phyloP scores from a whole-genome alignment of 2,329 filamentous ascomycete species.

The Venturia aucupariae region DNA sequence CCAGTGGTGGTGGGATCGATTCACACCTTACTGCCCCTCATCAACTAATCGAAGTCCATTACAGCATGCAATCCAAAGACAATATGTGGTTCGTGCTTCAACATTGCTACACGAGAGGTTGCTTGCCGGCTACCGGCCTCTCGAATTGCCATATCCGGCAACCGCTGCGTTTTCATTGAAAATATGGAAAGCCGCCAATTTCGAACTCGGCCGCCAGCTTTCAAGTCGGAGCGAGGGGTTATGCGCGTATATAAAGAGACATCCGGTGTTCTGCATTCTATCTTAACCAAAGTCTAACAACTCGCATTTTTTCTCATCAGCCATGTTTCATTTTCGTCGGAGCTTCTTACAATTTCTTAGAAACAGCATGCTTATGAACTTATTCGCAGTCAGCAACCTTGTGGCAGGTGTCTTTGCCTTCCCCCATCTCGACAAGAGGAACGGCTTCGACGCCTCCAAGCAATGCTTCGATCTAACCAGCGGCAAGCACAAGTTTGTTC shows the following conservation, averaged over 20 bases:
- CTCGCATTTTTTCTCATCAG: neutral
- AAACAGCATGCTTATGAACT: neutral
- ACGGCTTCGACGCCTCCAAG: neutral
- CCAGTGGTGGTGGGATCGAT: neutral
- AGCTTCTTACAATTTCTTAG: too few relatives aligned
- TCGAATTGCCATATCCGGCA: neutral
- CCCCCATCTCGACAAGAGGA: neutral
- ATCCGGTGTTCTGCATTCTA: too few relatives aligned
- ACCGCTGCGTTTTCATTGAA: neutral
- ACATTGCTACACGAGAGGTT: neutral
- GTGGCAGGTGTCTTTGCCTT: neutral
- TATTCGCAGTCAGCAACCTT: neutral
- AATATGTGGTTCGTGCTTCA: neutral
- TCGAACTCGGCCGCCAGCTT: neutral
- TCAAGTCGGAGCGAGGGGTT: neutral
- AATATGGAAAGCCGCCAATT: neutral
- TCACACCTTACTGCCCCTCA: neutral
- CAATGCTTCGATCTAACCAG: constrained; percentile 4
- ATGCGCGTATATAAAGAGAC: neutral
- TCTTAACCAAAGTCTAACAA: neutral
- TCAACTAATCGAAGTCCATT: neutral
- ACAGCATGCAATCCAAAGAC: neutral
- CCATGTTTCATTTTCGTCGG: neutral
- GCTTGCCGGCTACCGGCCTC: neutral
- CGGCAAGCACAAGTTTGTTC: constrained; percentile 3